These are phyloP conservation scores for Sphaerostilbella broomeana DNA, from an alignment of 2,329 filamentous ascomycete species.

Conservation along the genomic window DNA sequence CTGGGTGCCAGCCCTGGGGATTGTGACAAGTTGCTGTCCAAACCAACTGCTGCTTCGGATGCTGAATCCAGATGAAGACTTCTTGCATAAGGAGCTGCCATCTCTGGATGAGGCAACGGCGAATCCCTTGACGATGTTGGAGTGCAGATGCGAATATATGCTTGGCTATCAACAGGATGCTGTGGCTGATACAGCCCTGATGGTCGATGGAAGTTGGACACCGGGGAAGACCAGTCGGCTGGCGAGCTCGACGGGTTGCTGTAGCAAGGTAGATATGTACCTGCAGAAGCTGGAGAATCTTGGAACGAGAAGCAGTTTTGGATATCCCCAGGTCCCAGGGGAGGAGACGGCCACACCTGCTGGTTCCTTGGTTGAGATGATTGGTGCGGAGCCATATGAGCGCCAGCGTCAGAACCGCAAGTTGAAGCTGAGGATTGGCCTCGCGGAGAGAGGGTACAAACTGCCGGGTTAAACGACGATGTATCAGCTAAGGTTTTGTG, in stretches of 20 bases:
- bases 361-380: conserved; percentile 15
- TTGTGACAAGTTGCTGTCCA: conserved; percentile 12
- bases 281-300: conserved; percentile 25
- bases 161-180: conserved; percentile 15
- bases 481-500: conserved; percentile 20
- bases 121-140: conserved; percentile 20
- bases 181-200: conserved; percentile 16
- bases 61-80: conserved; percentile 16
- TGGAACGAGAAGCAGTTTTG: conserved; percentile 30
- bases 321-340: conserved; percentile 30
- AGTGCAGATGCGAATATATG: conserved; percentile 19
- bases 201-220: conserved; percentile 17
- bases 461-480: conserved; percentile 16
- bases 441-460: conserved; percentile 8
- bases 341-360: conserved; percentile 32
- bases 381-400: conserved; percentile 5
- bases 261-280: conserved; percentile 20
- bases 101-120: conserved; percentile 15
- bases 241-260: conserved; percentile 28
- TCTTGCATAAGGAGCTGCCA: conserved; percentile 17
- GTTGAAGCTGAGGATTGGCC: conserved; percentile 12
- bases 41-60: conserved; percentile 15
- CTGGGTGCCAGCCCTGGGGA: conserved; percentile 13
- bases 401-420: conserved; percentile 13
- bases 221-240: conserved; percentile 28